These are phyloP conservation scores for Ascochyta fabae DNA, from an alignment of 2,329 filamentous ascomycete species.

Conservation along the genomic window DNA sequence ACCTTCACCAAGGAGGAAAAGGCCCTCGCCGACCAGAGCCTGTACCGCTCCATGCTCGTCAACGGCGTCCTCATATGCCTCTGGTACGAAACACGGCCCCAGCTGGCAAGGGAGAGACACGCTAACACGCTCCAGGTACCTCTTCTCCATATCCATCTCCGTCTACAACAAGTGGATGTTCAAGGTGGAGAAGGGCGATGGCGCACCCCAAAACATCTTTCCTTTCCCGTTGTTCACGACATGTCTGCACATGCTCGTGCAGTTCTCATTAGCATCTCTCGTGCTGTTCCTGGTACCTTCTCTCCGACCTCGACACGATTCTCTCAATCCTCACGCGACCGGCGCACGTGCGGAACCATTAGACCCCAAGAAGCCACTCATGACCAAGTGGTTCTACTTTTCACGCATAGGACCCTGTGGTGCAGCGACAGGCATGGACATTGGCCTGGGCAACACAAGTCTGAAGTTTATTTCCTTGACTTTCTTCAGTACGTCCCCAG, in stretches of 20 bases:
- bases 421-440: conserved; percentile 90
- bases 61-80: conserved; percentile 83
- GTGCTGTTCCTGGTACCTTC: conserved; percentile 85
- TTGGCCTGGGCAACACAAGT: conserved; percentile 94
- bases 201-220: conserved; percentile 67
- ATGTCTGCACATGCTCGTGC: conserved; percentile 89
- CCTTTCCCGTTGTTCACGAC: conserved; percentile 95
- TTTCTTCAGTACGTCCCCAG: conserved; percentile 72
- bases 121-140: conserved; percentile 55
- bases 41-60: conserved; percentile 71
- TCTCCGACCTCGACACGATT: conserved; percentile 70
- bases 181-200: conserved; percentile 58
- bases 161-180: conserved; percentile 99
- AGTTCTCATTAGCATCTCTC: conserved; percentile 78
- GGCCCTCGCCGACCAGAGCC: conserved; percentile 75
- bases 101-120: not conserved
- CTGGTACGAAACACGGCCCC: conserved; percentile 63
- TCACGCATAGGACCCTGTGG: conserved; percentile 92
- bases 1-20: conserved; percentile 73
- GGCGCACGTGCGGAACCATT: conserved; percentile 38
- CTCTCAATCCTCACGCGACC: conserved; percentile 42
- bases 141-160: conserved; percentile 82
- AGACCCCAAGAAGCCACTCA: conserved; percentile 63
- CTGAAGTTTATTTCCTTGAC: conserved; percentile 95
- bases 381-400: conserved; percentile 90